Base-by-base conservation (phyloP, 1,284 basidiomycete species). In the Gymnopus androsaceus region DNA sequence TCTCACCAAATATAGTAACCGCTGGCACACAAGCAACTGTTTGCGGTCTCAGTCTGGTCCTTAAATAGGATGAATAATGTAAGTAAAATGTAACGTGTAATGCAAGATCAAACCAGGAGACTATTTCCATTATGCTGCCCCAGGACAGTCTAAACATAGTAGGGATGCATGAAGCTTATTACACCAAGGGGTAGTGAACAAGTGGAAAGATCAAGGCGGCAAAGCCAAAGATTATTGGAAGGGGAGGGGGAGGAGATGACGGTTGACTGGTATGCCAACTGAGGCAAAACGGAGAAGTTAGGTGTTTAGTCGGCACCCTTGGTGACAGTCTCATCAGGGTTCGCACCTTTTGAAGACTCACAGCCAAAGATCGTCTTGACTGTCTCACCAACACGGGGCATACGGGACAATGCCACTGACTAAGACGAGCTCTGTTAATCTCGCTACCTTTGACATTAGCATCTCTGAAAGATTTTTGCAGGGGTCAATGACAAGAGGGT, bases 361-460 rank as follows among this genome's bases (percentile, higher is more conserved):
- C 93, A 91, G 62, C 95, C 94, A 70, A 98, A 98, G 69, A 97
- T 83, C 27, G 73, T 70, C 84, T 80, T 96, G 69, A 98, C 96
- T 11, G 94, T 96, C 63, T 98, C 95, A 47, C 85, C 82, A 44
- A 99, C 96, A 69, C 88, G 88, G 56, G 96, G 96, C 94, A 98
- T 97, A 71, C 96, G 94, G 59, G 88, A 89, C 95, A n/a, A 97
- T 97, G 70, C 96, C 97, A 75, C 96, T 96, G 57, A 99, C 96
- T 53, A 98, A 84, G 69, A 99, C 97, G 61, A 99, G 94, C 65
- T 98, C 96, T n/a, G 75, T 97, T 85, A 66, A 98, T 88, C 65
- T 98, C 95, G 64, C 80, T 87, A 21, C 94, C 76, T 81, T 98
- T 98, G 68, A 98, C 83, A 66, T 92, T 91, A 48, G 95, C 95